Evolutionary conservation across 441 rosid species (phyloP).

Genomic region (Cnidoscolus chayamansa): DNA sequence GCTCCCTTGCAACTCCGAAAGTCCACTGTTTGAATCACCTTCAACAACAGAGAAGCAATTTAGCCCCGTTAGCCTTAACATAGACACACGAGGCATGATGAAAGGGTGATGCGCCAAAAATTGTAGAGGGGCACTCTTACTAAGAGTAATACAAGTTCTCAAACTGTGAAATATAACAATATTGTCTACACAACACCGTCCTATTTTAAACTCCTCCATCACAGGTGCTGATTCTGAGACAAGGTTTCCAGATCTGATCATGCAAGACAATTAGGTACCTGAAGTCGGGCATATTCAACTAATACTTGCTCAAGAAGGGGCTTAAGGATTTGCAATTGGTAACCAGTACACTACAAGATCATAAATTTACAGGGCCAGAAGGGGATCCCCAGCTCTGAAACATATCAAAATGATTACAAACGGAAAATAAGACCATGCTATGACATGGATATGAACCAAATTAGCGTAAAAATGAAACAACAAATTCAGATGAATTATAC

Average conservation of each 20-base stretch:
- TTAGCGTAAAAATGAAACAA: neutral
- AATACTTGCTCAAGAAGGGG: neutral
- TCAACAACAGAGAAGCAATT: constrained; percentile 24
- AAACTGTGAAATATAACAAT: neutral
- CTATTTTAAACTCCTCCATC: neutral
- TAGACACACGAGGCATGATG: neutral
- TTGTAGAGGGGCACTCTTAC: neutral
- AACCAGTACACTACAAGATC: neutral
- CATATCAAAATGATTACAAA: neutral
- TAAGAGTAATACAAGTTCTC: neutral
- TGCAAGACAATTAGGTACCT: neutral
- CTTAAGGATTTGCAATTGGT: neutral
- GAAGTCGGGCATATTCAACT: neutral
- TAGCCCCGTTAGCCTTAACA: constrained; percentile 2
- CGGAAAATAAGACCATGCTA: neutral
- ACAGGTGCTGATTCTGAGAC: neutral
- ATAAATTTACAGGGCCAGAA: neutral
- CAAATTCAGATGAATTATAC: neutral
- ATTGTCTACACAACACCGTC: neutral
- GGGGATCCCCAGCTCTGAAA: neutral
- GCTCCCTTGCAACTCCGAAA: constrained; percentile 65
- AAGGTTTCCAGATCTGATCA: neutral
- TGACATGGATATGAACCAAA: neutral
- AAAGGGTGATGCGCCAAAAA: constrained; percentile 7
- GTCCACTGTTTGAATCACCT: constrained; percentile 64